Evolutionary conservation across 2,329 filamentous ascomycete species (phyloP).

Genomic region (Penicillium sp.): DNA sequence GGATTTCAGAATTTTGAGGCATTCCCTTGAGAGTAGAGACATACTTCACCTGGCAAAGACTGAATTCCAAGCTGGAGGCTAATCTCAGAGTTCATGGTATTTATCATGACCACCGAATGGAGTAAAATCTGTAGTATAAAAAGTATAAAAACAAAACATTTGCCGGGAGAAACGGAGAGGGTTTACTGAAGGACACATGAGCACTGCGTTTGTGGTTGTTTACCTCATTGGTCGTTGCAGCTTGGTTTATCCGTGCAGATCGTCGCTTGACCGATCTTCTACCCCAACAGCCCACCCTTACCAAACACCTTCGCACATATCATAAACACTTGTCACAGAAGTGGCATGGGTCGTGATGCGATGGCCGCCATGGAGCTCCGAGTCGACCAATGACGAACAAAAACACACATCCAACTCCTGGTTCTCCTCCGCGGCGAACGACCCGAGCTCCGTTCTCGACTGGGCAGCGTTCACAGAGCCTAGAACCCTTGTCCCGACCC

Average conservation of each 20-base stretch:
- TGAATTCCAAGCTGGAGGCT: too few species aligned
- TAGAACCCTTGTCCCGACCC: conserved; percentile 38
- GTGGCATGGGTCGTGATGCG: conserved; percentile 44
- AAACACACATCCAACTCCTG: conserved; percentile 16
- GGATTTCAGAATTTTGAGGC: too few species aligned
- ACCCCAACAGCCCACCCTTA: conserved; percentile 16
- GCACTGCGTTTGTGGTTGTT: background rate
- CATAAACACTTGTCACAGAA: conserved; percentile 4
- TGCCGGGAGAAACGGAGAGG: too few species aligned
- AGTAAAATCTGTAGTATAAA: too few species aligned
- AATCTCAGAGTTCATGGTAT: too few species aligned
- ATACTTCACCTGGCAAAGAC: too few species aligned
- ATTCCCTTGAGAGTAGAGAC: too few species aligned
- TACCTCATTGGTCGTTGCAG: background rate
- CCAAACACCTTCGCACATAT: background rate
- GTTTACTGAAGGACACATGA: background rate
- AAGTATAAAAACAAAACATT: too few species aligned
- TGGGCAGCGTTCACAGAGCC: conserved; percentile 41
- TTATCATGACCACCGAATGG: too few species aligned
- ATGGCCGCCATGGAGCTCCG: conserved; percentile 51
- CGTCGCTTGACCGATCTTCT: background rate
- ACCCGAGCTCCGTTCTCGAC: conserved; percentile 46
- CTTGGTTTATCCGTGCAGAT: background rate
- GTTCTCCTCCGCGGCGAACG: conserved; percentile 22
- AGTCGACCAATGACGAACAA: conserved; percentile 28